These are phyloP conservation scores for Buxus sempervirens DNA, from an alignment of 164 flowering plant species.

Conservation along the genomic window DNA sequence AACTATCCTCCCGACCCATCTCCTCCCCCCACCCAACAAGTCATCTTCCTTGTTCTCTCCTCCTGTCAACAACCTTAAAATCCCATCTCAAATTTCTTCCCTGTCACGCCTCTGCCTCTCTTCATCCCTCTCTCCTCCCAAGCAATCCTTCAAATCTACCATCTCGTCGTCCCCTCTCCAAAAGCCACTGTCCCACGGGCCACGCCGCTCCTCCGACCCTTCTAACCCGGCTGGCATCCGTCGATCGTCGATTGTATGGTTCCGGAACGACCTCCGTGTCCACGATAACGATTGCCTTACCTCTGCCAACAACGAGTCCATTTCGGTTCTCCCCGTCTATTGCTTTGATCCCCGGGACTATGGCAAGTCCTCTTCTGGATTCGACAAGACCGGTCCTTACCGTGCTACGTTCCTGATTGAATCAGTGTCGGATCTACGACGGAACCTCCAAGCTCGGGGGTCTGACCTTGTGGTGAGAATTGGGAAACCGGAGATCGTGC, in stretches of 20 bases:
- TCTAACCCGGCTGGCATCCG: slow-evolving; percentile 62
- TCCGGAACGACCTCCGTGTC: slow-evolving; percentile 83
- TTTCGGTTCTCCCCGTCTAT: slow-evolving; percentile 82
- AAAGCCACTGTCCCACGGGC: slow-evolving; percentile 44
- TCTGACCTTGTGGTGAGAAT: slow-evolving; percentile 82
- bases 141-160: slow-evolving; percentile 44
- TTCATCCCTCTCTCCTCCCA: slow-evolving; percentile 31
- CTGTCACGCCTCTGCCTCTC: slow-evolving; percentile 46
- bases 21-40: slow-evolving; percentile 39
- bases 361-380: slow-evolving; percentile 84
- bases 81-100: slow-evolving; percentile 63
- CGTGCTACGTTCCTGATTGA: slow-evolving; percentile 74
- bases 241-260: slow-evolving; percentile 82
- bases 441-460: slow-evolving; percentile 62
- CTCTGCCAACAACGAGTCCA: slow-evolving; percentile 73
- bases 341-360: slow-evolving; percentile 89
- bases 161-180: slow-evolving; percentile 62
- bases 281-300: slow-evolving; percentile 82
- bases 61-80: slow-evolving; percentile 40
- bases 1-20: slow-evolving; percentile 38
- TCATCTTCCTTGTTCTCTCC: slow-evolving; percentile 26
- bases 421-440: slow-evolving; percentile 70
- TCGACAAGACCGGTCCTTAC: slow-evolving; percentile 84
- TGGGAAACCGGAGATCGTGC: slow-evolving; percentile 77
- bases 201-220: slow-evolving; percentile 71